Base-by-base conservation (phyloP, 2,329 filamentous ascomycete genomes). In the Arthrobotrys sinensis region DNA sequence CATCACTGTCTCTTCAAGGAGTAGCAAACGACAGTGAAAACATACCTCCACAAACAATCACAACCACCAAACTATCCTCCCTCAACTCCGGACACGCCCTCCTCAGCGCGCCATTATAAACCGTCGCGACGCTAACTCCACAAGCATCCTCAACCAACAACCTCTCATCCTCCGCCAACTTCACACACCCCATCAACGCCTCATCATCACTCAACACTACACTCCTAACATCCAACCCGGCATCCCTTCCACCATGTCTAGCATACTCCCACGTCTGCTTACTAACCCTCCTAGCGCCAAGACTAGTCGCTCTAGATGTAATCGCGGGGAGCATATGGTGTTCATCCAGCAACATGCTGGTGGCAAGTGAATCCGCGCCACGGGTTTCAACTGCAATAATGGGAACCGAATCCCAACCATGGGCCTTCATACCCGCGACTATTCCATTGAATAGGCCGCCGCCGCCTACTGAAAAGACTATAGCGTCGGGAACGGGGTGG, bases 121-220 rank as follows among this genome's bases (percentile, higher is more conserved):
- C 90, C 2, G 89, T 83, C 0, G 91, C 93, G 11, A 97, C 85
- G 65, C 91, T 92, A 4, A 95, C 93, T 0, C 94, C 94, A 83
- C 95, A 97, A 0, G 94, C 90, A 40, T 91, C 86, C 85, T 98
- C 95, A 2, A 97, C 93, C 72, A 97, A 86, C 71, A 95, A 85
- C 28, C 92, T 86, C 81, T 94, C 92, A 78, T 97, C 93, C 80
- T 97, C 92, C 8, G 93, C 91, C 79, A 97, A 90, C 24, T 89
- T 87, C 82, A 91, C 90, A 67, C 91, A 92, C 1, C 91, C 94
- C 84, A 91, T 89, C 19, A 92, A 93, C 0, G 95, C 94, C 82
- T 96, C 92, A 2, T 90, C 90, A 81, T 96, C 93, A 1, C 87
- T 87, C 7, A 96, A 86, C 0, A 93, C 91, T 1, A 89, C 85